These are phyloP conservation scores for Neonectria hederae DNA, from an alignment of 2,329 filamentous ascomycete genomes.

Conservation along the genomic window DNA sequence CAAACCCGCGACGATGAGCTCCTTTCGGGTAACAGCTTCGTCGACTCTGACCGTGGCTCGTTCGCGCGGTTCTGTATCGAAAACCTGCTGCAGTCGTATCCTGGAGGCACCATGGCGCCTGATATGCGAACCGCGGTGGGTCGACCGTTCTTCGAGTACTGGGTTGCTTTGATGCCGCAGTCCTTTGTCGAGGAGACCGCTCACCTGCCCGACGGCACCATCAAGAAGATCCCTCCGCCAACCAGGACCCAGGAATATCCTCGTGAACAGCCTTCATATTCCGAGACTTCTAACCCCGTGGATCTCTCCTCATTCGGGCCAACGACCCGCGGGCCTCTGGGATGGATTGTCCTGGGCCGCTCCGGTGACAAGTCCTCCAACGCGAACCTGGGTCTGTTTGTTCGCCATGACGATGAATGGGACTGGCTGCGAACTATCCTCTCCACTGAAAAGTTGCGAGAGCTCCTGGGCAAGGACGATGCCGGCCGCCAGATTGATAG, in stretches of 20 bases:
- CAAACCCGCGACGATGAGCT: conserved; percentile 54
- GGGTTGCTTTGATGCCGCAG: conserved; percentile 41
- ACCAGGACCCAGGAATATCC: conserved; percentile 14
- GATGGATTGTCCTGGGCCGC: conserved; percentile 41
- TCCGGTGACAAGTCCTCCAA: conserved; percentile 53
- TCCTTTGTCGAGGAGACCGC: conserved; percentile 28
- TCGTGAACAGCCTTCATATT: conserved; percentile 29
- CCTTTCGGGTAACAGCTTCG: conserved; percentile 31
- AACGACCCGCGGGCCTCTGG: conserved; percentile 40
- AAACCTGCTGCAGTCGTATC: conserved; percentile 50
- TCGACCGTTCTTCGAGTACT: conserved; percentile 40
- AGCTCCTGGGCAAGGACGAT: conserved; percentile 49
- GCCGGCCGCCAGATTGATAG: conserved; percentile 51
- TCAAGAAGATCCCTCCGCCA: conserved; percentile 29
- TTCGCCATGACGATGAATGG: conserved; percentile 53
- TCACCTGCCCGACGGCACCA: conserved; percentile 23
- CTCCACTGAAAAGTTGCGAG: conserved; percentile 48
- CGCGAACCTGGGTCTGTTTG: conserved; percentile 56
- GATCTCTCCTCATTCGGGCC: conserved; percentile 31
- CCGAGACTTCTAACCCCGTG: conserved; percentile 32
- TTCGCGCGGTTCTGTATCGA: conserved; percentile 35
- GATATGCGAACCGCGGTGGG: conserved; percentile 50
- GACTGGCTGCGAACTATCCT: conserved; percentile 55
- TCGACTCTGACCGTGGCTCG: conserved; percentile 46
- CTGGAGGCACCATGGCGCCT: conserved; percentile 53